Conservation (phyloP, 352 stramenopile genomes). For the Phytopythium mirpurense region DNA sequence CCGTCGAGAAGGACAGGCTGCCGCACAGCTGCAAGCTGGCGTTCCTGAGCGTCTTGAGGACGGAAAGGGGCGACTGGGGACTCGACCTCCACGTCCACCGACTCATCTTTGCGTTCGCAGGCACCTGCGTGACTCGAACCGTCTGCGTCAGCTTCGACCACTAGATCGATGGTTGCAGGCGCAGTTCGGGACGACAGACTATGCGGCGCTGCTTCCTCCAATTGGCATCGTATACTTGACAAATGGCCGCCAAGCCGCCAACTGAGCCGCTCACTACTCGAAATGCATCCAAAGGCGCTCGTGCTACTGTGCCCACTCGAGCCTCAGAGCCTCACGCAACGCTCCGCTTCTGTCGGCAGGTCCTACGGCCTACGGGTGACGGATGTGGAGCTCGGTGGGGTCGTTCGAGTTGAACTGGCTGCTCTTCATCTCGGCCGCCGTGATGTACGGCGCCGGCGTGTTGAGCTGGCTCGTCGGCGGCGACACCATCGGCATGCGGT, state of each 20-base stretch:
- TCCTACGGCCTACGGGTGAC: too few species aligned
- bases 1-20: slow-evolving; percentile 24
- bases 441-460: neutral
- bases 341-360: too few species aligned
- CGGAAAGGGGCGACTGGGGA: slow-evolving; percentile 5
- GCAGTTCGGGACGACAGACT: too few species aligned
- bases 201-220: too few species aligned
- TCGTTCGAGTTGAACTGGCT: slow-evolving; percentile 4
- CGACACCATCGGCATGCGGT: slow-evolving; percentile 1
- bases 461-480: neutral
- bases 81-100: slow-evolving; percentile 18
- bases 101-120: slow-evolving; percentile 20
- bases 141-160: slow-evolving; percentile 22
- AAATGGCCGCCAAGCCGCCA: too few species aligned
- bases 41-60: slow-evolving; percentile 20
- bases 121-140: slow-evolving; percentile 17
- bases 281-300: neutral
- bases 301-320: too few species aligned
- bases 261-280: too few species aligned
- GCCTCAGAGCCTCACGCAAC: too few species aligned
- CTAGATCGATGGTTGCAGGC: too few species aligned
- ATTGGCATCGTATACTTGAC: too few species aligned
- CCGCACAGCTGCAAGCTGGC: slow-evolving; percentile 14
- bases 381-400: neutral
- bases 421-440: slow-evolving; percentile 2